Percentiles rank a stretch among this genome's conserved stretches.
phyloP scores from a whole-genome alignment of 352 stramenopile genomes.

The Pythium insidiosum region DNA sequence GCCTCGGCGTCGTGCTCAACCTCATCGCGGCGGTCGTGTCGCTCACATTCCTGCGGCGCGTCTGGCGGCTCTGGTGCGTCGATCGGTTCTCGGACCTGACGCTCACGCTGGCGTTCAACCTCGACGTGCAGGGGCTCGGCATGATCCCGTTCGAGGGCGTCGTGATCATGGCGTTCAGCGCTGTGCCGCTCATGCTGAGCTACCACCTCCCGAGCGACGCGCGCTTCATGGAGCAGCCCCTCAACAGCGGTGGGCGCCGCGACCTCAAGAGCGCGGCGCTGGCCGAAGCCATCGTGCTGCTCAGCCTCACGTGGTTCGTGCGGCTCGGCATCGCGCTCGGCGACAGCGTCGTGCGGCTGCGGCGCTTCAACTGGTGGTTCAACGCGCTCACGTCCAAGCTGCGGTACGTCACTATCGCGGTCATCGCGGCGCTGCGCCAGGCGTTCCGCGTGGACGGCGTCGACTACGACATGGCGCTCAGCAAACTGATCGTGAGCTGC shows the following conservation, averaged over 20 bases:
- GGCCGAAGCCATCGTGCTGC: slow-evolving; percentile 17
- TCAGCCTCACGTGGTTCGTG: slow-evolving; percentile 22
- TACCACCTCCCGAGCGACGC: slow-evolving; percentile 23
- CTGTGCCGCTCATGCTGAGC: slow-evolving; percentile 17
- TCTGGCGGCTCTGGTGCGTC: no score
- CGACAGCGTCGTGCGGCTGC: slow-evolving; percentile 13
- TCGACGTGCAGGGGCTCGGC: no score
- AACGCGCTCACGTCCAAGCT: slow-evolving; percentile 14
- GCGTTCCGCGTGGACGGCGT: slow-evolving; percentile 11
- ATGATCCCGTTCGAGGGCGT: no score
- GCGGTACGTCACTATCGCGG: not conserved
- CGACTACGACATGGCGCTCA: slow-evolving; percentile 17
- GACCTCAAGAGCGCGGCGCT: not conserved
- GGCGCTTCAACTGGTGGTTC: slow-evolving; percentile 13
- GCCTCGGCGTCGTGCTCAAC: no score
- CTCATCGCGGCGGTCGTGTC: no score
- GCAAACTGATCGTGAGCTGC: slow-evolving; percentile 18
- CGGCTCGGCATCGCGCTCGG: slow-evolving; percentile 20
- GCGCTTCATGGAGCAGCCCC: slow-evolving; percentile 19
- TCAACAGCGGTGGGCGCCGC: no score
- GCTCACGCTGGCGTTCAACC: no score
- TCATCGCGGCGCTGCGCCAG: slow-evolving; percentile 14
- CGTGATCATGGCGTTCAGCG: no score
- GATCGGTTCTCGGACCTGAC: no score
- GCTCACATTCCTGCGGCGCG: no score